Evolutionary conservation across 2,329 filamentous ascomycete species (phyloP).

Genomic region (Grosmannia penicillata): DNA sequence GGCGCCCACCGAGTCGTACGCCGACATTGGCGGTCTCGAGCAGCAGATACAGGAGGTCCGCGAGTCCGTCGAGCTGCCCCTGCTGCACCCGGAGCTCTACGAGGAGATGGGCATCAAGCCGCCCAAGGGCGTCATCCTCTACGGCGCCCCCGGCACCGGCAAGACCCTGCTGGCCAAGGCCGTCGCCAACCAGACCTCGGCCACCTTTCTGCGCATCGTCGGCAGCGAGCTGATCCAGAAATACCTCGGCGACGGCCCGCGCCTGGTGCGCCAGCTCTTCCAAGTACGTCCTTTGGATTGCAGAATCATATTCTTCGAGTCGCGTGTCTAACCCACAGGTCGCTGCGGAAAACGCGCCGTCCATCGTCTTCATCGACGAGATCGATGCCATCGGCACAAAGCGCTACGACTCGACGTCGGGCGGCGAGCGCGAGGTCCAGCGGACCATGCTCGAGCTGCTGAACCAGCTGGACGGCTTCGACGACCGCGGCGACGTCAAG

Average conservation of each 20-base stretch:
- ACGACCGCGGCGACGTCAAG: slow-evolving; percentile 97
- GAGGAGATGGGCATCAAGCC: slow-evolving; percentile 99
- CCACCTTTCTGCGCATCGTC: slow-evolving; percentile 93
- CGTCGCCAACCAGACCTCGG: slow-evolving; percentile 96
- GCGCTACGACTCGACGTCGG: slow-evolving; percentile 93
- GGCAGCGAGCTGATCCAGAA: slow-evolving; percentile 97
- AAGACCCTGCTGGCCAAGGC: slow-evolving; percentile 95
- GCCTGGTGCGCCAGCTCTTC: slow-evolving; percentile 91
- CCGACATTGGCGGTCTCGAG: slow-evolving; percentile 94
- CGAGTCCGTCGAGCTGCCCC: slow-evolving; percentile 88
- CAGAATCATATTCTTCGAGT: no score
- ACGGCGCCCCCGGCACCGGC: slow-evolving; percentile 91
- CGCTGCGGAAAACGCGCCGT: slow-evolving; percentile 87
- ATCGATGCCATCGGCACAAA: slow-evolving; percentile 99
- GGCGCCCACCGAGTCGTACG: slow-evolving; percentile 93
- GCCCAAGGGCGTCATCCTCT: slow-evolving; percentile 97
- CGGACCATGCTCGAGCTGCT: slow-evolving; percentile 96
- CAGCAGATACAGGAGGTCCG: slow-evolving; percentile 93
- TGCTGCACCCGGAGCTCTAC: slow-evolving; percentile 92
- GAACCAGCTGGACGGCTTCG: slow-evolving; percentile 97
- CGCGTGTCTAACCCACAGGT: slow-evolving; percentile 52
- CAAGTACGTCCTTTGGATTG: slow-evolving; percentile 34
- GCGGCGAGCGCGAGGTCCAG: slow-evolving; percentile 93
- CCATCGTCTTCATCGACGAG: slow-evolving; percentile 98
- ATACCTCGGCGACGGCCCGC: slow-evolving; percentile 89